These are phyloP conservation scores for Phytopythium helicoides DNA, from an alignment of 352 stramenopile genomes.

Conservation along the genomic window DNA sequence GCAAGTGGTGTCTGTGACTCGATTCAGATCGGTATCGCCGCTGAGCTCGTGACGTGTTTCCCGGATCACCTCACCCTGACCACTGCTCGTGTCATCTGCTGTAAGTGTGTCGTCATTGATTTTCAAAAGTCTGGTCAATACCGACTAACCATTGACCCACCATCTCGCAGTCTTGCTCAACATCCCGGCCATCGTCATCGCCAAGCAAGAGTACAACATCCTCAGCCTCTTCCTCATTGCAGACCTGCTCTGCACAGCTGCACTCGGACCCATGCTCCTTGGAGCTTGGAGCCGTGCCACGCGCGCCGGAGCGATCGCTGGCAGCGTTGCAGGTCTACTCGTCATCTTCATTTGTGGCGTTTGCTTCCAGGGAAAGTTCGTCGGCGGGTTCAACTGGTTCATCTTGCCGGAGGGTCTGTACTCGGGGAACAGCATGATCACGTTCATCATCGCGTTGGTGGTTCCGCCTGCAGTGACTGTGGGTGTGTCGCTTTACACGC, in stretches of 20 bases:
- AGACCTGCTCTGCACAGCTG: conserved; percentile 69
- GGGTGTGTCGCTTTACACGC: conserved; percentile 46
- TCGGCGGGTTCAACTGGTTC: conserved; percentile 81
- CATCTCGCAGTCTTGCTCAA: conserved; percentile 54
- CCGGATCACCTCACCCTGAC: conserved; percentile 42
- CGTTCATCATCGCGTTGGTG: conserved; percentile 69
- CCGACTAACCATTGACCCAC: neutral
- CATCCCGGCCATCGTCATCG: conserved; percentile 62
- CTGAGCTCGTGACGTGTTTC: conserved; percentile 74
- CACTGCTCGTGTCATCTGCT: conserved; percentile 52
- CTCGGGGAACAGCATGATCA: conserved; percentile 75
- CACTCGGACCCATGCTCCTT: conserved; percentile 72
- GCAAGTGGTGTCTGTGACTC: conserved; percentile 62
- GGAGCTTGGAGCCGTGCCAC: conserved; percentile 50
- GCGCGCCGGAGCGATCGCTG: conserved; percentile 35
- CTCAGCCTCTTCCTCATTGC: conserved; percentile 75
- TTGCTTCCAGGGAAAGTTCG: conserved; percentile 53
- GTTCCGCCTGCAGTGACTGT: conserved; percentile 59
- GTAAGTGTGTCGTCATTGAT: conserved; percentile 15
- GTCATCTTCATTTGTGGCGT: conserved; percentile 72
- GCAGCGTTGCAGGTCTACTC: conserved; percentile 52
- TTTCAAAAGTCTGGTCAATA: neutral
- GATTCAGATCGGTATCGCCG: conserved; percentile 72
- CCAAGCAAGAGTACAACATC: conserved; percentile 64
- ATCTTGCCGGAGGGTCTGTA: conserved; percentile 71